Percentiles rank a stretch among this genome's conserved stretches.
phyloP scores from a whole-genome alignment of 1,284 basidiomycete genomes.

The Athelia psychrophila region DNA sequence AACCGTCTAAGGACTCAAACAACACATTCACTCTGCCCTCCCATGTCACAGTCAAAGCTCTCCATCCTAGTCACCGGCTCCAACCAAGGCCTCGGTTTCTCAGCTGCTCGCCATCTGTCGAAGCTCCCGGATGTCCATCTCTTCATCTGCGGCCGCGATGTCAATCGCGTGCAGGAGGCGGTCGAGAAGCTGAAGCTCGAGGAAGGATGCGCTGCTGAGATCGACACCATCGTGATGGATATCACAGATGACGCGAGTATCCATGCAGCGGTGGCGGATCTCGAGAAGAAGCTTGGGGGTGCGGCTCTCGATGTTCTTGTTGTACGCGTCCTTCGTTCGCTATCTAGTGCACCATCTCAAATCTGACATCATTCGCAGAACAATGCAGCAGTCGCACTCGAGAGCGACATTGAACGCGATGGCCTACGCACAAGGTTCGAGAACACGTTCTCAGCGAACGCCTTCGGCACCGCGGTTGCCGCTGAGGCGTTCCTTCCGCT shows the following conservation, averaged over 20 bases:
- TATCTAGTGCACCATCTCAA: background rate
- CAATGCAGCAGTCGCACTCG: background rate
- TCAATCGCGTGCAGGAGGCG: background rate
- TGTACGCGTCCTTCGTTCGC: background rate
- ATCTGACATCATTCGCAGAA: background rate
- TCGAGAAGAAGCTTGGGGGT: background rate
- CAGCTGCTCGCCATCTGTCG: background rate
- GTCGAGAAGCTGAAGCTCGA: background rate
- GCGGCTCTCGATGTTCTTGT: background rate
- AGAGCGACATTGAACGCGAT: background rate
- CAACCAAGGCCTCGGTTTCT: background rate
- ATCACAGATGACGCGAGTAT: background rate
- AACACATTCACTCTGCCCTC: too few relatives aligned
- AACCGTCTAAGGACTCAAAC: too few relatives aligned
- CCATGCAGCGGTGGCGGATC: background rate
- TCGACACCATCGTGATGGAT: background rate
- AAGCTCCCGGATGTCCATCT: background rate
- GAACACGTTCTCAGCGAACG: background rate
- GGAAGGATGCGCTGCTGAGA: background rate
- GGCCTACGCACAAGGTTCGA: background rate
- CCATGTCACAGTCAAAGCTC: background rate
- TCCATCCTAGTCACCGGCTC: background rate
- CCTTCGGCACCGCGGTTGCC: background rate
- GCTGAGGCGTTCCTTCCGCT: background rate
- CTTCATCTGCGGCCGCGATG: background rate